phyloP scores from a whole-genome alignment of 495 filamentous ascomycete genomes.

The Lasiosphaeria hispida region DNA sequence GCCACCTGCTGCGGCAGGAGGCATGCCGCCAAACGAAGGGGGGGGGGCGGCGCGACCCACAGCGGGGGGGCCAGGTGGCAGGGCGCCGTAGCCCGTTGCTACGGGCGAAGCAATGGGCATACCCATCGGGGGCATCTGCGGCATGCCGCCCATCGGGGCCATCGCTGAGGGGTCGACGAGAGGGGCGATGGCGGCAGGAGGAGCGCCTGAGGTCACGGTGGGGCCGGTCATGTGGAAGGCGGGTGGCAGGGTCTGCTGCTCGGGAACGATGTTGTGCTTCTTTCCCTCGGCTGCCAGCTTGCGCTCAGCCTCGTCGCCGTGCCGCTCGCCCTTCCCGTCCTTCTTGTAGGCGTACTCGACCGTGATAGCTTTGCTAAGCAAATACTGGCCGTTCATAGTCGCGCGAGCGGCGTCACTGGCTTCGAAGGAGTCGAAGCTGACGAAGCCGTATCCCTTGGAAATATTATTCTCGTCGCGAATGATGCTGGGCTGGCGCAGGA shows the following conservation, averaged over 20 bases:
- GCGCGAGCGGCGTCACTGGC: conserved; percentile 86
- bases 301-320: conserved; percentile 91
- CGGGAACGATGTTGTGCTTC: conserved; percentile 84
- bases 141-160: conserved; percentile 6
- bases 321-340: conserved; percentile 94
- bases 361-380: conserved; percentile 93
- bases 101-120: conserved; percentile 32
- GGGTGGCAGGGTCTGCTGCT: conserved; percentile 60
- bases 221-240: conserved; percentile 45
- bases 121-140: conserved; percentile 30
- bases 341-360: conserved; percentile 99
- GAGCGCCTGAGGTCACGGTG: conserved; percentile 18
- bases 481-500: conserved; percentile 85
- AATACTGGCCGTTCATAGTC: conserved; percentile 94
- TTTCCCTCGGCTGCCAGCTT: conserved; percentile 90
- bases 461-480: conserved; percentile 88
- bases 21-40: conserved; percentile 25
- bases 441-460: conserved; percentile 95
- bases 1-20: conserved; percentile 29
- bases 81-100: conserved; percentile 30
- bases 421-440: conserved; percentile 92
- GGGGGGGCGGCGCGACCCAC: conserved; percentile 32
- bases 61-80: conserved; percentile 46
- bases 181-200: conserved; percentile 13
- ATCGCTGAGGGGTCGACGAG: conserved; percentile 7